phyloP scores from a whole-genome alignment of 805 yeast species.

The Yamadazyma endophytica region DNA sequence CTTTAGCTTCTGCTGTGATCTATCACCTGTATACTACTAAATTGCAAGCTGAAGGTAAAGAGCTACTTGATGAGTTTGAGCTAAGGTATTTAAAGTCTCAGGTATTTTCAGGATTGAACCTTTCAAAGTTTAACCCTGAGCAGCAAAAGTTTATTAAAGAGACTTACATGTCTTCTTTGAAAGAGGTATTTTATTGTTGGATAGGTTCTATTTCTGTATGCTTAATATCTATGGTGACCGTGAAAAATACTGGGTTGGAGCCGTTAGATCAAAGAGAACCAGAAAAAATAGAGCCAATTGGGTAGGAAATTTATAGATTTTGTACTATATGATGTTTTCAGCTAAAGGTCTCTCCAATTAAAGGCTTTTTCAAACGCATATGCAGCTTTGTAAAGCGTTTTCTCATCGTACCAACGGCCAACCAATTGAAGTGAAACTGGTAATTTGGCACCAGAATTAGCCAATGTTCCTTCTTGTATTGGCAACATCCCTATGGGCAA shows the following conservation, averaged over 20 bases:
- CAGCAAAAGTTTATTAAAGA: constrained; percentile 15
- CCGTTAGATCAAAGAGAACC: constrained; percentile 23
- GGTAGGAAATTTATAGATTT: background rate
- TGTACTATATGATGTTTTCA: background rate
- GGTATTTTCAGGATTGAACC: constrained; percentile 6
- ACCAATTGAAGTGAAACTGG: constrained; percentile 35
- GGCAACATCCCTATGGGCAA: constrained; percentile 29
- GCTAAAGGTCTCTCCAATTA: constrained; percentile 17
- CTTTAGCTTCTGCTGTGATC: constrained; percentile 35
- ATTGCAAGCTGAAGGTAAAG: constrained; percentile 14
- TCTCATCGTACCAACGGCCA: constrained; percentile 29
- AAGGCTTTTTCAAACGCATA: constrained; percentile 30
- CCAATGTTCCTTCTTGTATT: constrained; percentile 20
- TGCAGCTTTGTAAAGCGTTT: constrained; percentile 26
- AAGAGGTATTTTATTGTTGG: constrained; percentile 25
- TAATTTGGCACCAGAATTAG: constrained; percentile 16
- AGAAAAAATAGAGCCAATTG: constrained; percentile 11
- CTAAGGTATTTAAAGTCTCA: constrained; percentile 2
- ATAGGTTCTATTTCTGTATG: constrained; percentile 31
- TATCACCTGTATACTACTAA: constrained; percentile 23
- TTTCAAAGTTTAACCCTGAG: constrained; percentile 13
- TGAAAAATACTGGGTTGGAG: constrained; percentile 35
- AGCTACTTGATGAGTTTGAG: constrained; percentile 10
- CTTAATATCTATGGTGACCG: constrained; percentile 21
- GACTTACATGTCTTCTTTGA: constrained; percentile 24